Base-by-base conservation (phyloP, 2,329 filamentous ascomycete genomes). In the Colletotrichum lini region DNA sequence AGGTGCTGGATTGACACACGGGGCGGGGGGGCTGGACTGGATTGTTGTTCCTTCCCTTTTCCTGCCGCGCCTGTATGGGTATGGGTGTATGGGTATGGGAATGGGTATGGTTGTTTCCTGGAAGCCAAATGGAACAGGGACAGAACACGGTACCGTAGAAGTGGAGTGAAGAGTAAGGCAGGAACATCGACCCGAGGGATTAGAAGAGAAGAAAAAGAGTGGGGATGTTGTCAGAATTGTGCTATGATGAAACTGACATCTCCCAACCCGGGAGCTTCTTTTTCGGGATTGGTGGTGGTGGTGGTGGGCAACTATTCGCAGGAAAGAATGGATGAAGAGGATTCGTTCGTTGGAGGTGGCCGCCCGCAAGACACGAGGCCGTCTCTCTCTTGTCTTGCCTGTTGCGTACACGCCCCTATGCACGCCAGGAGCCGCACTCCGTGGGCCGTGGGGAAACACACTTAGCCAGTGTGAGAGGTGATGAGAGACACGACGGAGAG, bases 221-320 rank as follows among this genome's bases (percentile, higher is more conserved):
- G 69, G 69, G 54, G 65, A 59, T 64, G 45, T 68, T 71, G 68
- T 72, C 69, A 72, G 69, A 44, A 52, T 69, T 69, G 69, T 69
- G 47, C 65, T 72, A 72, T 59, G 65, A 68, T 72, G 69, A 72
- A 72, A 72, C 69, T 72, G 65, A 64, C 69, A 69, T 69, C 21
- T 71, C 59, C 47, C 60, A 54, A 58, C 59, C 65, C 61, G 56
- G 7, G 67, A 72, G 61, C 66, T 60, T 72, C 66, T 61, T 60
- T 59, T 16, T 56, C 5, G 53, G 52, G 53, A 30, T 18, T 63
- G 26, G 52, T 30, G 68, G 60, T 47, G 18, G 54, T 40, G 30
- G 52, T 72, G 59, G 53, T 63, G 65, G 58, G 45, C 42, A 52
- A 38, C 53, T 68, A 38, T 38, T 38, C 35, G 35, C 35, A 38